Conservation (phyloP, 208 protist genomes). For the Acanthamoeba culbertsoni region DNA sequence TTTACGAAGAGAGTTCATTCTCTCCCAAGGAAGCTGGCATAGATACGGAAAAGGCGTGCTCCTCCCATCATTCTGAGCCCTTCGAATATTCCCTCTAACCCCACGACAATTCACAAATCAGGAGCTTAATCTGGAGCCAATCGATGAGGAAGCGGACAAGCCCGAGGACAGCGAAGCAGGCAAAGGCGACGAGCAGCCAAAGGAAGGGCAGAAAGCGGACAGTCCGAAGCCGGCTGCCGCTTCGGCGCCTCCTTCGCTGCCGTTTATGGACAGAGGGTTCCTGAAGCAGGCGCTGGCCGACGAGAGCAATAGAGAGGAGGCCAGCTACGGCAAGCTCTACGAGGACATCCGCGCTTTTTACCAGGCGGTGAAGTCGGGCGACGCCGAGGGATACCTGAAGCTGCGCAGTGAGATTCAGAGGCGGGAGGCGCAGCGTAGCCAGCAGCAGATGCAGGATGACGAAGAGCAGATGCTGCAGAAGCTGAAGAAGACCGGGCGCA, state of each 20-base stretch:
- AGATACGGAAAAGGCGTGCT: neutral
- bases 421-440: neutral
- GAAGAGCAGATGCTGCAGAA: neutral
- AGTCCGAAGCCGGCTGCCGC: too few species aligned
- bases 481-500: constrained; percentile 60
- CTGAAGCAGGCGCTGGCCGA: neutral
- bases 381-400: neutral
- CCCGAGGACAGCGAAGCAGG: neutral
- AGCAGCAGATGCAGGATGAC: neutral
- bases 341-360: constrained; percentile 51
- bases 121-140: constrained; percentile 34
- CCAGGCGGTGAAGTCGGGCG: neutral
- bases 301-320: constrained; percentile 53
- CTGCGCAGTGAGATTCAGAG: neutral
- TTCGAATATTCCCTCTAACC: neutral
- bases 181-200: neutral
- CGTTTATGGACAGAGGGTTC: neutral
- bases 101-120: neutral
- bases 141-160: neutral
- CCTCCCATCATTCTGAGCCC: neutral
- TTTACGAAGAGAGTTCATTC: neutral
- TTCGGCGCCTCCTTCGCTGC: neutral
- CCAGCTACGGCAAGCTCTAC: constrained; percentile 38
- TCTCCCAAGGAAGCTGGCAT: neutral
- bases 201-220: neutral